Base-by-base conservation (phyloP, 1,284 basidiomycete genomes). In the Pseudozyma thailandica region DNA sequence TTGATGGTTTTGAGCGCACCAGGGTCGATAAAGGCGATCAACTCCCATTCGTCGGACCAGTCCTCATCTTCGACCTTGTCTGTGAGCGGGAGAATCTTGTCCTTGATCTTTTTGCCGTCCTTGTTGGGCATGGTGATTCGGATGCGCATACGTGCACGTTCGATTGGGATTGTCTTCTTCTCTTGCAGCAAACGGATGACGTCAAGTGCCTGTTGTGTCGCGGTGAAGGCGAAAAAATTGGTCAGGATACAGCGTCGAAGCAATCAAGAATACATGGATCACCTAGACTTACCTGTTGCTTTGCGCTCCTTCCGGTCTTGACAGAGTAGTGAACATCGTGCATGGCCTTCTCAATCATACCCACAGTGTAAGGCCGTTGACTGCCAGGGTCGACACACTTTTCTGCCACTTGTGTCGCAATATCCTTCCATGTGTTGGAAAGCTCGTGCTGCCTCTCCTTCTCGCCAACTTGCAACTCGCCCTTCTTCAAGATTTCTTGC, bases 281-380 rank as follows among this genome's bases (percentile, higher is more conserved):
- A n/a, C 13, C 8, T 7, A 16, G 9, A 44, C 43, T 41, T 46
- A 47, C 25, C 41, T 54, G 61, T 59, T 85, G 38, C 85, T 98
- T 98, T 18, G 94, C 94, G 44, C 88, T 91, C 86, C 96, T 96
- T 60, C 90, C 89, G 26, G 88, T 88, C 79, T 92, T 92, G 35
- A 96, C 90, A 72, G 91, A 94, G 84, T 91, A 96, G 12, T 94
- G 94, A 6, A 93, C 90, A 82, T 98, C 94, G 23, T 89, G 86
- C 93, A 99, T 95, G 0, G 94, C 94, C 85, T 98, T 98, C 81
- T 99, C 96, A 66, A 99, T 93, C 86, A 98, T 93, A 20, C 92
- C 91, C 43, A 95, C 92, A 2, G 94, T 91, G 83, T 97, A 94
- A 5, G 94, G 93, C 23, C 90, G 86, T 79, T 93, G 90, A 3